phyloP scores from a whole-genome alignment of 495 filamentous ascomycete species.

The Staphylotrichum tortipilum region DNA sequence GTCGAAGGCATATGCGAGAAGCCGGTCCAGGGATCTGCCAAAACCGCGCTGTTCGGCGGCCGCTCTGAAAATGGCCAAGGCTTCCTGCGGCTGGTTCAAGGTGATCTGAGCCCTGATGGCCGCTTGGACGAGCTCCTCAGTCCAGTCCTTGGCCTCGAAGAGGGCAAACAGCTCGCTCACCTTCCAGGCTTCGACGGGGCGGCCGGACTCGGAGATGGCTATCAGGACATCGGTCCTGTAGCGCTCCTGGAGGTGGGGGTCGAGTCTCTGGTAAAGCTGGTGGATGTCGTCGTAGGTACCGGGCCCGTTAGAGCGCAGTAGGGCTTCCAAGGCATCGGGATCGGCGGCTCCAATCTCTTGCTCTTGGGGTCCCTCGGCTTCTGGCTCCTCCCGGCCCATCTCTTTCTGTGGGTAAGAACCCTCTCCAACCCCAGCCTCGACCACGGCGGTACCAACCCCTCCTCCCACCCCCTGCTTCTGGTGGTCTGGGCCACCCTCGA shows the following conservation, averaged over 20 bases:
- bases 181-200: conserved; percentile 19
- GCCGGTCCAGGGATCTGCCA: conserved; percentile 11
- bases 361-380: too few species aligned
- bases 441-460: too few species aligned
- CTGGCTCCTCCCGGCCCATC: too few species aligned
- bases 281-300: conserved; percentile 20
- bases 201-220: conserved; percentile 18
- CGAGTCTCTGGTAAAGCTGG: conserved; percentile 17
- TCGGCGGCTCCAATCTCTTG: neutral
- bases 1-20: conserved; percentile 19
- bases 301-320: conserved; percentile 1
- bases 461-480: too few species aligned
- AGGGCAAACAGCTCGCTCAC: conserved; percentile 17
- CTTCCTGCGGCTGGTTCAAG: conserved; percentile 10
- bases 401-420: too few species aligned
- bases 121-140: conserved; percentile 13
- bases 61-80: conserved; percentile 13
- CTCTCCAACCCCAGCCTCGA: neutral
- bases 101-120: conserved; percentile 20
- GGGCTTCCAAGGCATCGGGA: neutral
- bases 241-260: conserved; percentile 2
- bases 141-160: conserved; percentile 15
- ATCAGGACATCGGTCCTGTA: conserved; percentile 12
- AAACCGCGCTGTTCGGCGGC: conserved; percentile 14
- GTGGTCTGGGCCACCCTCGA: too few species aligned